phyloP scores from a whole-genome alignment of 352 stramenopile species.

The Phytophthora sp. region DNA sequence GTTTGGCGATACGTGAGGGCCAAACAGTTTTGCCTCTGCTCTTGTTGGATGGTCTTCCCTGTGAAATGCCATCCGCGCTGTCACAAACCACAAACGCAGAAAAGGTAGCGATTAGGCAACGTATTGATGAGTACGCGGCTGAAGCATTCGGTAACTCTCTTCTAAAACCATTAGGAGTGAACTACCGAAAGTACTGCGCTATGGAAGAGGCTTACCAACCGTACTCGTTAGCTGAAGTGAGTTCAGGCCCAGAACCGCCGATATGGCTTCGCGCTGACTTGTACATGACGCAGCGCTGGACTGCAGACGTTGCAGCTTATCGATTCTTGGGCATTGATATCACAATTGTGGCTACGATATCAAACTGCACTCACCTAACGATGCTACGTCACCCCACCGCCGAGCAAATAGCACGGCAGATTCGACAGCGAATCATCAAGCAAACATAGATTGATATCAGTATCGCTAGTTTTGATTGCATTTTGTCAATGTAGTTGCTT shows the following conservation, averaged over 20 bases:
- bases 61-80: conserved; percentile 9
- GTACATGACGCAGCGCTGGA: conserved; percentile 51
- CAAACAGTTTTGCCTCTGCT: conserved; percentile 38
- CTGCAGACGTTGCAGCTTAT: conserved; percentile 16
- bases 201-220: conserved; percentile 48
- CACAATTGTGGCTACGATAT: conserved; percentile 11
- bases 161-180: conserved; percentile 37
- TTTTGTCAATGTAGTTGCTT: no score
- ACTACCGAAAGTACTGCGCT: conserved; percentile 44
- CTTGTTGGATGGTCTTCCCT: conserved; percentile 52
- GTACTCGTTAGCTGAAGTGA: conserved; percentile 5
- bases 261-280: conserved; percentile 27
- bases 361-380: conserved; percentile 38
- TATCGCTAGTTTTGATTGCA: no score
- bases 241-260: background rate
- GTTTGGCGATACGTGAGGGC: conserved; percentile 31
- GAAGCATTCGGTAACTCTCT: conserved; percentile 29
- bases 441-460: no score
- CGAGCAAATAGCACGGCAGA: conserved; percentile 34
- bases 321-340: conserved; percentile 20
- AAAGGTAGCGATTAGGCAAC: conserved; percentile 12
- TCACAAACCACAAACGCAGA: conserved; percentile 9
- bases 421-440: no score
- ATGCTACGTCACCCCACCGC: conserved; percentile 39
- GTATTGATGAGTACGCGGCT: conserved; percentile 21